Base-by-base conservation (phyloP, 306 rosid species). In the Purshia tridentata region DNA sequence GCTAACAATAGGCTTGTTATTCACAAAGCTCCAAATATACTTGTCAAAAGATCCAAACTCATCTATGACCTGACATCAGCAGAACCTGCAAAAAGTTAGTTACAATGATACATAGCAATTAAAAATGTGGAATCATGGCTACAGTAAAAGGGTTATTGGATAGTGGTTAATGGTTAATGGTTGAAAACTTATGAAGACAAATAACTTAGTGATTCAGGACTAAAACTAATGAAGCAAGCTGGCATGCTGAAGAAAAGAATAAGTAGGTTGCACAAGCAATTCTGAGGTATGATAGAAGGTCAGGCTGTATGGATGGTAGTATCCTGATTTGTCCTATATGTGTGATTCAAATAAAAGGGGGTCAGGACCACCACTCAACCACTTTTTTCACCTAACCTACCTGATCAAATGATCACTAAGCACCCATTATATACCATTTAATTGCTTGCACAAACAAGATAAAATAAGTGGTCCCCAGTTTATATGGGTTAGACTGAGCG, bases 21-120 rank as follows among this genome's bases (percentile, higher is more conserved):
- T 88, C 80, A 88, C 91, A 78, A 90, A 90, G 81, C 88, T 88
- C 96, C 96, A 90, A 49, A 90, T 84, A 57, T 90, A 90, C 73
- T 83, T 86, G 81, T 86, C 85, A 44, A 90, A 90, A 0, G 93
- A 90, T 59, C 91, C 93, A 66, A 86, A 90, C 74, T 90, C 93
- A 45, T 70, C 83, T 79, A 84, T 86, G 65, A 90, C 96, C 96
- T 90, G 91, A 80, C 80, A 88, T 79, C 72, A 78, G 84, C 65
- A 88, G 81, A 84, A 84, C 86, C 88, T 86, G 91, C 77, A 86
- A 78, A 84, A 87, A 72, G 89, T 88, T 84, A 84, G 93, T 63
- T 78, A 76, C 81, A 65, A 78, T 50, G 70, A 52, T 70, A 77
- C 73, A 77, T 69, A 80, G 80, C 76, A 63, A 78, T 35, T 37